Conservation (phyloP, 352 stramenopile species). For the Phytophthora kernoviae region DNA sequence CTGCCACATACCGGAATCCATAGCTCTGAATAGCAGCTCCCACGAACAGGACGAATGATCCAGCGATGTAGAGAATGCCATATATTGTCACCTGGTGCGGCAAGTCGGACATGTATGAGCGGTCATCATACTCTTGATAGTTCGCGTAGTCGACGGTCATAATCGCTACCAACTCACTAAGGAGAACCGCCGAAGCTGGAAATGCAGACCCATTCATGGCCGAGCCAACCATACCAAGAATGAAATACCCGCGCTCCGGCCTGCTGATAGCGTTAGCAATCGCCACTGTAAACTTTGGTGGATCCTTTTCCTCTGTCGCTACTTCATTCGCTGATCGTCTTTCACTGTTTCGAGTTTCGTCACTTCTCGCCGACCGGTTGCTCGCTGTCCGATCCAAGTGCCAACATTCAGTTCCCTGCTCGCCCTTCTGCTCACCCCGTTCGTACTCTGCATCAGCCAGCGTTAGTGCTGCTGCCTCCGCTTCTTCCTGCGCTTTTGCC, state of each 20-base stretch:
- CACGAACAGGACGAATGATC: constrained; percentile 30
- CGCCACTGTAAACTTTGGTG: constrained; percentile 8
- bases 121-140: constrained; percentile 16
- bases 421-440: background rate
- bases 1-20: constrained; percentile 51
- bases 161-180: constrained; percentile 26
- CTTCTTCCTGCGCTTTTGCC: constrained; percentile 27
- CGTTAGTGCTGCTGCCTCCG: constrained; percentile 13
- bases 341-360: constrained; percentile 6
- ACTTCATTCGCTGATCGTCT: background rate
- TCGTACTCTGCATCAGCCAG: constrained; percentile 4
- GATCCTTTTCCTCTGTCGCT: background rate
- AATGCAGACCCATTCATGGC: constrained; percentile 25
- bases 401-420: constrained; percentile 17
- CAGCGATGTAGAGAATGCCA: constrained; percentile 44
- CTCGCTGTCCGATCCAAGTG: constrained; percentile 33
- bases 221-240: constrained; percentile 21
- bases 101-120: constrained; percentile 31
- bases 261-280: constrained; percentile 19
- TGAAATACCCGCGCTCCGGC: constrained; percentile 26
- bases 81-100: constrained; percentile 34
- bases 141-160: constrained; percentile 43
- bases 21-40: constrained; percentile 39
- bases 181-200: constrained; percentile 26
- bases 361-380: constrained; percentile 4